Percentiles rank a stretch among this genome's conserved stretches.
Conservation (phyloP, 805 yeast genomes). For the Dipodascopsis uninucleata region DNA sequence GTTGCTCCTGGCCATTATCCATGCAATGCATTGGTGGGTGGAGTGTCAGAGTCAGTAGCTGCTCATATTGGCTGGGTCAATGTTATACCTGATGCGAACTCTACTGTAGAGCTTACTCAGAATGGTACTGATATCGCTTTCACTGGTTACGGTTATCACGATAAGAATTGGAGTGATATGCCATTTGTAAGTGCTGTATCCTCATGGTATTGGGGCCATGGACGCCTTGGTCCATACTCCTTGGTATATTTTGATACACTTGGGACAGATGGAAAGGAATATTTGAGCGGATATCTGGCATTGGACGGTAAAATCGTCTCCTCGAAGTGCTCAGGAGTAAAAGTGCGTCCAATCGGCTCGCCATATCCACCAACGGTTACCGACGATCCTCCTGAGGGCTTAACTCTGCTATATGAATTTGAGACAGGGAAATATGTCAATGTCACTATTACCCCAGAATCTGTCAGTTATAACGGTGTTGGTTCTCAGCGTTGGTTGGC, state of each 20-base stretch:
- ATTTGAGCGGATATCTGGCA: constrained; percentile 6
- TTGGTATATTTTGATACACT: constrained; percentile 9
- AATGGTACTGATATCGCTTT: constrained; percentile 5
- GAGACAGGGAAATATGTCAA: too few species aligned
- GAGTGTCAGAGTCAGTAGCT: constrained; percentile 1
- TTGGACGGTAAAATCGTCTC: too few species aligned
- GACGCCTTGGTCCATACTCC: constrained; percentile 9
- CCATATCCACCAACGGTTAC: too few species aligned
- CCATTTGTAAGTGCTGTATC: too few species aligned
- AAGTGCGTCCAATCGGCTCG: too few species aligned
- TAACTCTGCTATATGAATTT: too few species aligned
- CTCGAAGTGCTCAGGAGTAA: too few species aligned
- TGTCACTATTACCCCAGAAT: too few species aligned
- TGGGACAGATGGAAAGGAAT: not conserved
- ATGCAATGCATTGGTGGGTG: not conserved
- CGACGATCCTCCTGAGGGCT: too few species aligned
- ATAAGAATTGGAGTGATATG: constrained; percentile 5
- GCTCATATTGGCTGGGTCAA: constrained; percentile 10
- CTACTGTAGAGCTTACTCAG: constrained; percentile 6
- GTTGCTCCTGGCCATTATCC: constrained; percentile 13
- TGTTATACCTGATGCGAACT: constrained; percentile 10
- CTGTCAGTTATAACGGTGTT: too few species aligned
- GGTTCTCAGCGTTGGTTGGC: too few species aligned
- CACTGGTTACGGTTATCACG: constrained; percentile 11
- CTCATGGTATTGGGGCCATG: constrained; percentile 17